A percentile compares a stretch with the other conserved stretches of the same genome.
These are phyloP conservation scores for Rhynchosporium graminicola DNA, from an alignment of 2,329 filamentous ascomycete species.

Conservation along the genomic window DNA sequence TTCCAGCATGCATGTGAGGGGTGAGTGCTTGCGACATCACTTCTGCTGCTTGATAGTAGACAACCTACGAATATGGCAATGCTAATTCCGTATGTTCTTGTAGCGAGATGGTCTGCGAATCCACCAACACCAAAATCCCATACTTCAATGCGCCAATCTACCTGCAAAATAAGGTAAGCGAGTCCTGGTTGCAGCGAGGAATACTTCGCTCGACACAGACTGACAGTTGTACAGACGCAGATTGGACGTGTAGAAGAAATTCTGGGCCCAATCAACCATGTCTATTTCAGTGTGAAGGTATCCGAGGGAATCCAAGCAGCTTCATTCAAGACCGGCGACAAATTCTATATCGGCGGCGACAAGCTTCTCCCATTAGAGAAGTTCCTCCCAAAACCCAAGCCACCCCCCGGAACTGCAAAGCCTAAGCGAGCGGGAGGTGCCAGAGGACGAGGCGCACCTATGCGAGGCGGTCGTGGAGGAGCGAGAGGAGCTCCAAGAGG, in stretches of 20 bases:
- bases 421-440: slow-evolving; percentile 69
- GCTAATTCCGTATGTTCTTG: background rate
- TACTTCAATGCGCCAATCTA: slow-evolving; percentile 99
- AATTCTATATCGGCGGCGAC: slow-evolving; percentile 93
- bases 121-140: slow-evolving; percentile 90
- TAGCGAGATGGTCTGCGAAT: slow-evolving; percentile 90
- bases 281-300: slow-evolving; percentile 98
- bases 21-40: slow-evolving; percentile 21
- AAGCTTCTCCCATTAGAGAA: slow-evolving; percentile 93
- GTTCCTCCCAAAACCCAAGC: slow-evolving; percentile 95
- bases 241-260: slow-evolving; percentile 98
- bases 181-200: background rate
- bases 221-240: slow-evolving; percentile 57
- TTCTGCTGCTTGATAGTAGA: background rate
- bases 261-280: slow-evolving; percentile 90
- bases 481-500: slow-evolving; percentile 55
- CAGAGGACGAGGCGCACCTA: slow-evolving; percentile 48
- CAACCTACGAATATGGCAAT: background rate
- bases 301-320: slow-evolving; percentile 93
- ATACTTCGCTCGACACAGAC: slow-evolving; percentile 5
- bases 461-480: slow-evolving; percentile 46
- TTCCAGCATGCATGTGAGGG: slow-evolving; percentile 96
- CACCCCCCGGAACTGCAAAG: slow-evolving; percentile 64
- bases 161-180: slow-evolving; percentile 85
- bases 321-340: slow-evolving; percentile 94